phyloP scores from a whole-genome alignment of 805 yeast genomes.

The Isabelozyma gotoi region DNA sequence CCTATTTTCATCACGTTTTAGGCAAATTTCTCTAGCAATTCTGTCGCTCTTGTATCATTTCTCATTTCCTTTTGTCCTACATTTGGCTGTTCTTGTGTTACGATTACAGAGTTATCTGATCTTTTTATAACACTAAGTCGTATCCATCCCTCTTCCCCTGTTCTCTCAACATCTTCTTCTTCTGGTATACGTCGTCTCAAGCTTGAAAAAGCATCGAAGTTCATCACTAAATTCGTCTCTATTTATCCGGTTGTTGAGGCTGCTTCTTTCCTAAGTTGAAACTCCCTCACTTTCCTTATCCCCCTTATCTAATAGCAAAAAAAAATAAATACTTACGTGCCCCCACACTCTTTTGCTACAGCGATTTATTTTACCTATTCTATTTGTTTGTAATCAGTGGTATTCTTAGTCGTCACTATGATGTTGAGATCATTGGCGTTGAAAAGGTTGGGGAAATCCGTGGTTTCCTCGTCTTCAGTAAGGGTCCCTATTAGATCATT shows the following conservation, averaged over 20 bases:
- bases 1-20: no score
- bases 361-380: not conserved
- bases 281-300: not conserved
- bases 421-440: not conserved
- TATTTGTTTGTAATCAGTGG: no score
- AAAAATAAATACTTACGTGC: not conserved
- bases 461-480: not conserved
- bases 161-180: not conserved
- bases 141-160: not conserved
- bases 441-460: not conserved
- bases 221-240: no score
- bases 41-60: no score
- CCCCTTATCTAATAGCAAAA: not conserved
- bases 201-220: not conserved
- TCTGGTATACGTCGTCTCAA: not conserved
- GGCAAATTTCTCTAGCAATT: no score
- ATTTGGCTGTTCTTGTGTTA: not conserved
- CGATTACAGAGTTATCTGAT: not conserved
- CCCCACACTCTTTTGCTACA: not conserved
- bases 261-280: no score
- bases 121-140: not conserved
- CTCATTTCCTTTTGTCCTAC: not conserved
- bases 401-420: no score
- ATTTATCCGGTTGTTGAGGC: no score
- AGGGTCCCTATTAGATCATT: constrained; percentile 1